These are phyloP conservation scores for Penicillium pulvis DNA, from an alignment of 495 filamentous ascomycete genomes.

Conservation along the genomic window DNA sequence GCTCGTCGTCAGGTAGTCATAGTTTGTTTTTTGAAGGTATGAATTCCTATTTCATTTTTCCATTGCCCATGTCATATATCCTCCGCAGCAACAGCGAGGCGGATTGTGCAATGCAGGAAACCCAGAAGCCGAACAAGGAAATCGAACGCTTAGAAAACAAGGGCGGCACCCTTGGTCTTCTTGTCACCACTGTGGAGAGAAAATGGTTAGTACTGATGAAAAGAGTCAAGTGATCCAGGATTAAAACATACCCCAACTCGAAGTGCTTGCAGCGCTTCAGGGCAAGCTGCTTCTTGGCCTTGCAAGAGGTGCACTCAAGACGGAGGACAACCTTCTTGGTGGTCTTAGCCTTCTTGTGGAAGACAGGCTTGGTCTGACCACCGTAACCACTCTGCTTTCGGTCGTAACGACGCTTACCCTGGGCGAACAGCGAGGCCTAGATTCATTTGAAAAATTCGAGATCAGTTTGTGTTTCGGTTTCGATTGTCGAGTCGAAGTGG, in stretches of 20 bases:
- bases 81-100: constrained; percentile 39
- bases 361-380: constrained; percentile 99
- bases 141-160: constrained; percentile 83
- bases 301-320: constrained; percentile 94
- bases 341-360: constrained; percentile 99
- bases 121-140: constrained; percentile 54
- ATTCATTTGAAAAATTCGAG: constrained; percentile 11
- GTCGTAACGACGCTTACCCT: constrained; percentile 99
- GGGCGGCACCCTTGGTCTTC: constrained; percentile 99
- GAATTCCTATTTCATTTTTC: constrained; percentile 54
- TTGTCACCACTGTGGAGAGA: constrained; percentile 86
- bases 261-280: constrained; percentile 99
- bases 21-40: constrained; percentile 47
- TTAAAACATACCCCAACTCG: constrained; percentile 83
- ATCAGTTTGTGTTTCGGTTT: constrained; percentile 27
- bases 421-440: constrained; percentile 88
- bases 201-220: constrained; percentile 24
- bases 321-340: constrained; percentile 99
- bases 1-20: constrained; percentile 46
- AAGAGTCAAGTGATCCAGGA: neutral
- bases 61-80: constrained; percentile 52
- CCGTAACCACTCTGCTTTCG: constrained; percentile 99
- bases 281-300: constrained; percentile 96
- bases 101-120: constrained; percentile 48
- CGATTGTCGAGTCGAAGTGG: constrained; percentile 9